These are phyloP conservation scores for Schwanniomyces vanrijiae DNA, from an alignment of 805 yeast genomes.

Conservation along the genomic window DNA sequence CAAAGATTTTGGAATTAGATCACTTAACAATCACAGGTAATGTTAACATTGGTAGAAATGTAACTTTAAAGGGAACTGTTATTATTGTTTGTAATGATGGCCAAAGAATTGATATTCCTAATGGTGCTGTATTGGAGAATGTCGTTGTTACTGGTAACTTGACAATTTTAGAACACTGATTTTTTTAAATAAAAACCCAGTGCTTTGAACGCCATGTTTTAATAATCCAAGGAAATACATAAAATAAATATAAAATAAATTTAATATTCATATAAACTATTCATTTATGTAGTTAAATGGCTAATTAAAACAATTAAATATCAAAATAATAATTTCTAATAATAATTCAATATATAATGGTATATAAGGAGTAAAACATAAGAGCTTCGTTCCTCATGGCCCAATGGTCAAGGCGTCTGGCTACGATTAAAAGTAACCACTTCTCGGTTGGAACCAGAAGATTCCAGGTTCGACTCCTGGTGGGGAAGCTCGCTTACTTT, in stretches of 20 bases:
- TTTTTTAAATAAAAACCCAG: background rate
- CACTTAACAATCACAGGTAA: constrained; percentile 98
- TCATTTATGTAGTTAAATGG: no score
- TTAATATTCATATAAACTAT: background rate
- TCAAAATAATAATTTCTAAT: background rate
- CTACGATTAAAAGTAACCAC: constrained; percentile 43
- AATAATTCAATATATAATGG: background rate
- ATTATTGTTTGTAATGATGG: constrained; percentile 97
- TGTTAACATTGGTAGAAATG: constrained; percentile 85
- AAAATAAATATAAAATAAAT: background rate
- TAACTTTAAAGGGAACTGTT: constrained; percentile 93
- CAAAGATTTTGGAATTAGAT: constrained; percentile 92
- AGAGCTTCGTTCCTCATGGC: constrained; percentile 52
- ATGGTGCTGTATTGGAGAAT: constrained; percentile 91
- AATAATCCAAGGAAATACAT: background rate
- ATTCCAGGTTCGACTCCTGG: constrained; percentile 59
- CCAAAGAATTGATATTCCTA: constrained; percentile 94
- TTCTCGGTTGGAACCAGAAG: constrained; percentile 47
- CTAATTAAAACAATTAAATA: no score
- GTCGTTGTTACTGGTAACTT: constrained; percentile 97
- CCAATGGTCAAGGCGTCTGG: constrained; percentile 55
- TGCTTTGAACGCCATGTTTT: background rate
- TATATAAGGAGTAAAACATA: background rate
- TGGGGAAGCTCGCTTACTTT: constrained; percentile 51
- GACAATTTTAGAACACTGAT: constrained; percentile 86